A percentile compares a stretch with the other conserved stretches of the same genome.
phyloP scores from a whole-genome alignment of 2,329 filamentous ascomycete species.

The Aspergillus aculeatinus region DNA sequence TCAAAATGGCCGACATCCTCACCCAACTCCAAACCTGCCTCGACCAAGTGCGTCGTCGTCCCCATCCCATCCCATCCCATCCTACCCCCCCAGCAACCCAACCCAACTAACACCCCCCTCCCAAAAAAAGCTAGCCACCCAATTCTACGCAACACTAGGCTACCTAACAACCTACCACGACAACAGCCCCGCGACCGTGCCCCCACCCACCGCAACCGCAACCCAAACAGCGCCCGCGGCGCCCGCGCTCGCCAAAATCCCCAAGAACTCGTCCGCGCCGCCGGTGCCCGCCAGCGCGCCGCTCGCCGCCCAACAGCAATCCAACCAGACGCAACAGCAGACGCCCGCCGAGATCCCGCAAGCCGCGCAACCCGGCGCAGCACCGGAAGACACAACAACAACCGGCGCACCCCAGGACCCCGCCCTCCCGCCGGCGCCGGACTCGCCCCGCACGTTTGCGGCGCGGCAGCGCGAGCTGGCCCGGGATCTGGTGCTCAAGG shows the following conservation, averaged over 20 bases:
- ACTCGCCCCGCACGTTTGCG: slow-evolving; percentile 43
- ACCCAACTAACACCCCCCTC: slow-evolving; percentile 16
- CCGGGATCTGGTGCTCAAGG: slow-evolving; percentile 51
- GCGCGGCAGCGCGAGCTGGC: slow-evolving; percentile 48
- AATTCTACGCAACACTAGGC: slow-evolving; percentile 52
- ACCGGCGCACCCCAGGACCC: slow-evolving; percentile 13
- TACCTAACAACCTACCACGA: slow-evolving; percentile 50
- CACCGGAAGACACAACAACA: slow-evolving; percentile 7
- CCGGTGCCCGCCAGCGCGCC: slow-evolving; percentile 32
- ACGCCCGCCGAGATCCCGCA: slow-evolving; percentile 15
- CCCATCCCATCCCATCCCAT: not conserved
- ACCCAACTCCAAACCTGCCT: slow-evolving; percentile 53
- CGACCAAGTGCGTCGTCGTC: slow-evolving; percentile 42
- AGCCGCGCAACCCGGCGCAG: slow-evolving; percentile 19
- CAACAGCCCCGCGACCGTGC: slow-evolving; percentile 40
- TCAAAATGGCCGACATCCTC: slow-evolving; percentile 46
- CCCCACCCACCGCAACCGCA: slow-evolving; percentile 30
- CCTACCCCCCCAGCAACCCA: not conserved
- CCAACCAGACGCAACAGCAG: slow-evolving; percentile 19
- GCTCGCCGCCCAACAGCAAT: slow-evolving; percentile 11
- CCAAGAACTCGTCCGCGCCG: slow-evolving; percentile 40
- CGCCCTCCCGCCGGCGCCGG: slow-evolving; percentile 38
- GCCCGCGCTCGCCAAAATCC: slow-evolving; percentile 42
- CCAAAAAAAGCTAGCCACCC: slow-evolving; percentile 44
- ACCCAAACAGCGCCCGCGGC: slow-evolving; percentile 31